A percentile compares a stretch with the other conserved stretches of the same genome.
These are phyloP conservation scores for Macrolepiota dolichaula DNA, from an alignment of 768 basidiomycete genomes.

Conservation along the genomic window DNA sequence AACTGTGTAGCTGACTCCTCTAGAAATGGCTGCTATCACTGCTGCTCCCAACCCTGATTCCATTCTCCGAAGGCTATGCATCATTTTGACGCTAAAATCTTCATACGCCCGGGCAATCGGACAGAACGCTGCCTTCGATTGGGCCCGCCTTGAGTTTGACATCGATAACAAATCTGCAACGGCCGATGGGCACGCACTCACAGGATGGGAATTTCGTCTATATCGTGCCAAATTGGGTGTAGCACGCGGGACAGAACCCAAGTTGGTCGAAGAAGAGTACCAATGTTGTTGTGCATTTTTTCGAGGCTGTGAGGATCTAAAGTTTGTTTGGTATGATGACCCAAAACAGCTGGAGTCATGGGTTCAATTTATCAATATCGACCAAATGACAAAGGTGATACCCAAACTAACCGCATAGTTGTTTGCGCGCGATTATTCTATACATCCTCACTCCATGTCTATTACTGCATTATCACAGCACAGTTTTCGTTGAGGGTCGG, in stretches of 20 bases:
- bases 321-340: slow-evolving; percentile 71
- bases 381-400: slow-evolving; percentile 78
- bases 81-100: slow-evolving; percentile 75
- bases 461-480: too few species aligned
- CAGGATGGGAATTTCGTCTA: slow-evolving; percentile 85
- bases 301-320: slow-evolving; percentile 60
- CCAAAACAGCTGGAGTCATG: slow-evolving; percentile 67
- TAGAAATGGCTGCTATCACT: slow-evolving; percentile 46
- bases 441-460: background rate
- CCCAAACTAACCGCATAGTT: slow-evolving; percentile 63
- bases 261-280: slow-evolving; percentile 63
- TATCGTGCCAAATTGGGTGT: slow-evolving; percentile 75
- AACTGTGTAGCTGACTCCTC: slow-evolving; percentile 18
- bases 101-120: slow-evolving; percentile 85
- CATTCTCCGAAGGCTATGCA: slow-evolving; percentile 69
- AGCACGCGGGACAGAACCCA: slow-evolving; percentile 39
- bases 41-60: slow-evolving; percentile 56
- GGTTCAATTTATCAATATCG: slow-evolving; percentile 83
- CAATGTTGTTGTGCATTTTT: slow-evolving; percentile 80
- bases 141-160: slow-evolving; percentile 79
- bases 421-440: background rate
- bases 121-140: slow-evolving; percentile 78
- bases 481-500: too few species aligned
- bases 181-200: slow-evolving; percentile 65
- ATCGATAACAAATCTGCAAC: slow-evolving; percentile 55